Percentiles rank a stretch among this genome's conserved stretches.
Evolutionary conservation across 2,329 filamentous ascomycete genomes (phyloP).

Genomic region (Fusarium sp.): DNA sequence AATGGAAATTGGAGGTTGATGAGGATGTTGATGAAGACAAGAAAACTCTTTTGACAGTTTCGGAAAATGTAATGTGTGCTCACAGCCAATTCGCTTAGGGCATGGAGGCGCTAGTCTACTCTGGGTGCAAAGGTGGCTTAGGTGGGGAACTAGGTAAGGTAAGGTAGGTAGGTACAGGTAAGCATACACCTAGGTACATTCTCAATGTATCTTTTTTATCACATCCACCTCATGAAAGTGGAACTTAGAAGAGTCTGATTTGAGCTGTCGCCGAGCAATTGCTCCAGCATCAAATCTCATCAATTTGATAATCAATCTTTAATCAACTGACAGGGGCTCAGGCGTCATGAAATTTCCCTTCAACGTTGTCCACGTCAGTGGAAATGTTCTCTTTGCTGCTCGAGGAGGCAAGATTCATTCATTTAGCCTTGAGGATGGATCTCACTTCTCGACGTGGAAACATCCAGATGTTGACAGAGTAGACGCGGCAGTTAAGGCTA

Average conservation of each 20-base stretch:
- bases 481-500: constrained; percentile 43
- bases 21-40: constrained; percentile 23
- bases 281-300: constrained; percentile 4
- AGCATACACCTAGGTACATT: constrained; percentile 39
- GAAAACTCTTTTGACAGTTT: constrained; percentile 19
- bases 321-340: not conserved
- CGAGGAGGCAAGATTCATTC: constrained; percentile 77
- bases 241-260: constrained; percentile 34
- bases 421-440: constrained; percentile 68
- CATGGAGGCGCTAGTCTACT: constrained; percentile 46
- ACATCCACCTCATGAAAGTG: constrained; percentile 11
- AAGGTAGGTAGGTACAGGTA: no score
- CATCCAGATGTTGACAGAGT: constrained; percentile 56
- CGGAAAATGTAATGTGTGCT: constrained; percentile 47
- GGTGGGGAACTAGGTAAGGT: not conserved
- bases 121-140: constrained; percentile 19
- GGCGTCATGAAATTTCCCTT: constrained; percentile 67
- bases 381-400: constrained; percentile 75
- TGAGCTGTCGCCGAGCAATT: constrained; percentile 12
- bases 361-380: constrained; percentile 67
- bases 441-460: constrained; percentile 71
- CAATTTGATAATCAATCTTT: not conserved
- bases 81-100: constrained; percentile 49
- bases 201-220: constrained; percentile 49
- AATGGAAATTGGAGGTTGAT: constrained; percentile 40